A percentile compares a stretch with the other conserved stretches of the same genome.
phyloP scores from a whole-genome alignment of 192 early-diverging fungal genomes.

The Mortierella alpina region DNA sequence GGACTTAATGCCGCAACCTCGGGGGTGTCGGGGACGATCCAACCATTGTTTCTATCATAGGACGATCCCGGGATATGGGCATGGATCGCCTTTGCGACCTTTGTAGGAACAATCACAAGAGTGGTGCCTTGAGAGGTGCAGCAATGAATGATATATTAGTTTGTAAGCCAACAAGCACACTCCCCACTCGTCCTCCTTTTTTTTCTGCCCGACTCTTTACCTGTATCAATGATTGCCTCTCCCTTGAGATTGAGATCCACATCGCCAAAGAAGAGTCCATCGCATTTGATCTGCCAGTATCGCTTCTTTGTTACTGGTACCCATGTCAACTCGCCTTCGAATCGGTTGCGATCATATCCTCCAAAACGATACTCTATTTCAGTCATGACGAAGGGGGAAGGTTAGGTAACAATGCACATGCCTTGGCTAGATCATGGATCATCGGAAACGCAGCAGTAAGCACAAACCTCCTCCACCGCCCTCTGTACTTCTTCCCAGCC shows the following conservation, averaged over 20 bases:
- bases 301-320: conserved; percentile 60
- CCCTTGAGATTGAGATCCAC: conserved; percentile 15
- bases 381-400: background rate
- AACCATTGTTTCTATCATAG: conserved; percentile 36
- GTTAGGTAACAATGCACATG: background rate
- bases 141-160: background rate
- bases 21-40: conserved; percentile 53
- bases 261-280: conserved; percentile 47
- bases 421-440: background rate
- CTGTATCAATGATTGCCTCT: conserved; percentile 62
- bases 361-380: conserved; percentile 61
- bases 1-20: conserved; percentile 21
- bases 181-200: background rate
- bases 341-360: conserved; percentile 52
- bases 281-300: conserved; percentile 67
- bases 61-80: conserved; percentile 50
- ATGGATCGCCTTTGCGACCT: conserved; percentile 54
- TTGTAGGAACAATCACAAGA: conserved; percentile 59
- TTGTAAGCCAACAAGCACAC: background rate
- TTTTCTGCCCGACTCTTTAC: background rate
- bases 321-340: conserved; percentile 57
- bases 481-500: conserved; percentile 57
- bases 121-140: conserved; percentile 55
- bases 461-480: conserved; percentile 61
- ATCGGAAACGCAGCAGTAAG: background rate